Conservation (phyloP, 163 green algal species). For the Smithsoniella earleae region DNA sequence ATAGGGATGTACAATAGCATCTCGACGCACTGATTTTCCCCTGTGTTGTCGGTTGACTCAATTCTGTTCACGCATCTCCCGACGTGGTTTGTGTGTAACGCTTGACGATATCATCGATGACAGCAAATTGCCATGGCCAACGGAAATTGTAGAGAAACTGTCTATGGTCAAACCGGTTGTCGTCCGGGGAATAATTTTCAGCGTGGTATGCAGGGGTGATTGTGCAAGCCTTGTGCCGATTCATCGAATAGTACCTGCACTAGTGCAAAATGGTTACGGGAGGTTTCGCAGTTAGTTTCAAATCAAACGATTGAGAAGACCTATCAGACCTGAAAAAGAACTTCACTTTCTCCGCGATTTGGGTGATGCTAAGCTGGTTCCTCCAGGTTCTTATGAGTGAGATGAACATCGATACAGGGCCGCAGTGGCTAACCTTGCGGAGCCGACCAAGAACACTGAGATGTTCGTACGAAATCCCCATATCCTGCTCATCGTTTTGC, state of each 20-base stretch:
- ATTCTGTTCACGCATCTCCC: not conserved
- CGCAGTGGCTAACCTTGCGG: slow-evolving; percentile 75
- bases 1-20: too few species aligned
- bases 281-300: too few species aligned
- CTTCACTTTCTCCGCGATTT: slow-evolving; percentile 79
- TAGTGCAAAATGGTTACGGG: not conserved
- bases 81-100: not conserved
- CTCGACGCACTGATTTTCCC: too few species aligned
- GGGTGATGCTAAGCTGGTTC: slow-evolving; percentile 36
- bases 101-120: slow-evolving; percentile 45
- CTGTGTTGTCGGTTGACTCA: not conserved
- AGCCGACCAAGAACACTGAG: slow-evolving; percentile 83
- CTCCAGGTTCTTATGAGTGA: slow-evolving; percentile 52
- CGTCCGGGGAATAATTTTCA: slow-evolving; percentile 90
- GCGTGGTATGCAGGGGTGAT: slow-evolving; percentile 94
- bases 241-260: slow-evolving; percentile 80
- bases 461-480: slow-evolving; percentile 97
- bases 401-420: slow-evolving; percentile 86
- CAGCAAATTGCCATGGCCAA: slow-evolving; percentile 64
- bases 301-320: not conserved
- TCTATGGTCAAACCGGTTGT: slow-evolving; percentile 88
- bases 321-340: slow-evolving; percentile 69
- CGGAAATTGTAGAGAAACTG: slow-evolving; percentile 91
- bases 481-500: slow-evolving; percentile 92
- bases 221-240: slow-evolving; percentile 93